phyloP scores from a whole-genome alignment of 441 rosid genomes.

The Erysimum pusillum region DNA sequence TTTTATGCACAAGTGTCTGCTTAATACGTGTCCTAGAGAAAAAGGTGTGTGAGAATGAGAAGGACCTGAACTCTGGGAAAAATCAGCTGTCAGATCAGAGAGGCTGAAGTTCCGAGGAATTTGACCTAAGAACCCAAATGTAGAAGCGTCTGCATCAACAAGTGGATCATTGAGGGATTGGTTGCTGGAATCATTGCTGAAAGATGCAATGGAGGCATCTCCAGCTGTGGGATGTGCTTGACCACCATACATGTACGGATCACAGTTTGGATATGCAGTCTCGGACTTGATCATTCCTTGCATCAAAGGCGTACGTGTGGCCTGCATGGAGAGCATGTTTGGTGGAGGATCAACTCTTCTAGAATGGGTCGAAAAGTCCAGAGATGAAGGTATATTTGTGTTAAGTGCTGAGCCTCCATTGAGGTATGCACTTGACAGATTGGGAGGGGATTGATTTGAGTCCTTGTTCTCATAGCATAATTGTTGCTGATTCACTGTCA shows the following conservation, averaged over 20 bases:
- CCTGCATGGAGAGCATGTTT: slow-evolving; percentile 68
- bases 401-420: slow-evolving; percentile 72
- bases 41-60: slow-evolving; percentile 28
- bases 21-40: slow-evolving; percentile 1
- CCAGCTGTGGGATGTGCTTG: slow-evolving; percentile 69
- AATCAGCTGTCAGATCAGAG: slow-evolving; percentile 88
- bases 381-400: slow-evolving; percentile 60
- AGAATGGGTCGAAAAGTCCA: slow-evolving; percentile 69
- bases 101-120: slow-evolving; percentile 90
- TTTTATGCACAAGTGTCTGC: neutral
- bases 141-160: slow-evolving; percentile 73
- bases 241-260: slow-evolving; percentile 74
- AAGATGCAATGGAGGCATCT: slow-evolving; percentile 74
- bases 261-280: slow-evolving; percentile 67
- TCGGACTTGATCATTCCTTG: slow-evolving; percentile 83
- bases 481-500: slow-evolving; percentile 70
- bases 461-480: slow-evolving; percentile 61
- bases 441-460: slow-evolving; percentile 51
- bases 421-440: slow-evolving; percentile 61
- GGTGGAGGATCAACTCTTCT: slow-evolving; percentile 64
- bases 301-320: slow-evolving; percentile 70
- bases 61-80: slow-evolving; percentile 88
- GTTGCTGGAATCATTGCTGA: slow-evolving; percentile 77
- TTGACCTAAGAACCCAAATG: slow-evolving; percentile 79
- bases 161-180: slow-evolving; percentile 76